Base-by-base conservation (phyloP, 208 protist species). In the Hexamita inflata region DNA sequence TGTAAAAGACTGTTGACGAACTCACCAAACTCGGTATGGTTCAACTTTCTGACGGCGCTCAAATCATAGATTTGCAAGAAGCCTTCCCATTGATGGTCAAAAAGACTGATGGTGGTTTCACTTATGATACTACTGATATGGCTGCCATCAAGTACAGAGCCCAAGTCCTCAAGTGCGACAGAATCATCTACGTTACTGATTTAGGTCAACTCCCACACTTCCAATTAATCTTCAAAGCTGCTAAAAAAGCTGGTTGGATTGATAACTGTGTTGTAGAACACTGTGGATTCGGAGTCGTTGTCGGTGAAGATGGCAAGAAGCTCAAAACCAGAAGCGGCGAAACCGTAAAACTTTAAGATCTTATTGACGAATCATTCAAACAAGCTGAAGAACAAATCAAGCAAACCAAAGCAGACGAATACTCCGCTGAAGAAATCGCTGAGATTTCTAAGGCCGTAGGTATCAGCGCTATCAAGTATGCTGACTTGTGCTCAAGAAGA, bases 381-480 rank as follows among this genome's bases (percentile, higher is more conserved):
- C 89, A 89, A 67, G 41, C 74, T n/a, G 61, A 29, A 39, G 77
- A 75, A 15, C 73, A 80, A 34, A 86, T 89, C 0, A 76, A 88
- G 38, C 34, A 57, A 32, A 45, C 59, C 24, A 4, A 65, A 34
- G 77, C 45, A 15, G 75, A 64, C 49, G 32, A 26, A 30, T 34
- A 45, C n/a, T n/a, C n/a, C n/a, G n/a, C n/a, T n/a, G 58, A 79
- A 13, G 82, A 85, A 61, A 90, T 88, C 87, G 49, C 83, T 89
- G 81, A 75, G 28, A 88, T 93, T 24, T 82, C 90, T 42, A 85
- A 91, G 49, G 86, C 88, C 40, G 88, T 97, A 45, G 93, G 93
- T 26, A 83, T 94, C 73, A 90, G 89, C 62, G 90, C 92, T 38
- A 83, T 97, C 77, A 96, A 95, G 84, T 97, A 97, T 86, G 93